These are phyloP conservation scores for Colletotrichum sp. DNA, from an alignment of 2,329 filamentous ascomycete species.

Conservation along the genomic window DNA sequence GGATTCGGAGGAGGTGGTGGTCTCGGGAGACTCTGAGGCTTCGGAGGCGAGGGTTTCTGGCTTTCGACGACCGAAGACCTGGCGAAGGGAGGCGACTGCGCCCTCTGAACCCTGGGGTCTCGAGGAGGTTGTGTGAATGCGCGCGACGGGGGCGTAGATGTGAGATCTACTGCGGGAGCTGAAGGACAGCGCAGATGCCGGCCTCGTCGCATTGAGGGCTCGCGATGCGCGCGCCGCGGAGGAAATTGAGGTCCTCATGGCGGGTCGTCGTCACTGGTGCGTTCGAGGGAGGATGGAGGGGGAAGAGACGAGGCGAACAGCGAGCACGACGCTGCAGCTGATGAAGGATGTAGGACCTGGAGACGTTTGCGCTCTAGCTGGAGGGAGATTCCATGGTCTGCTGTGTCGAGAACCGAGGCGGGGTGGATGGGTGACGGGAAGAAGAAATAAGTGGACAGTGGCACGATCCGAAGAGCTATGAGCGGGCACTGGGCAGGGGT, in stretches of 20 bases:
- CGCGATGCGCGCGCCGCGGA: not conserved
- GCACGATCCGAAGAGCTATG: not conserved
- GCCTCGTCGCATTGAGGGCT: not conserved
- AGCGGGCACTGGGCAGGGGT: not conserved
- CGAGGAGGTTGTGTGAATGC: slow-evolving; percentile 4
- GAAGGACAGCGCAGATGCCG: not conserved
- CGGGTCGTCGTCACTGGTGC: not conserved
- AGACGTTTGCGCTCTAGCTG: not conserved
- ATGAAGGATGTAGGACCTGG: fast-evolving
- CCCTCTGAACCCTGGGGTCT: not conserved
- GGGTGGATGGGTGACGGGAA: not conserved
- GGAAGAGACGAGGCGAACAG: fast-evolving
- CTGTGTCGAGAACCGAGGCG: not conserved
- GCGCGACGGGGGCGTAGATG: not conserved
- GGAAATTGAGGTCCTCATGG: not conserved
- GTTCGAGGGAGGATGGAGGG: not conserved
- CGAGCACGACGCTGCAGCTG: fast-evolving
- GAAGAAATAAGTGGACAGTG: not conserved
- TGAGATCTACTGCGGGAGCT: not conserved
- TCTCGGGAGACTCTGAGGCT: not conserved
- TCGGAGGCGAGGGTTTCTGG: not conserved
- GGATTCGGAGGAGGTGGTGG: not conserved
- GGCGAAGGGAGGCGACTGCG: not conserved
- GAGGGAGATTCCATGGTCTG: not conserved
- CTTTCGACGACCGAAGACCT: not conserved